These are phyloP conservation scores for Dothidotthia symphoricarpi DNA, from an alignment of 2,329 filamentous ascomycete species.

Conservation along the genomic window DNA sequence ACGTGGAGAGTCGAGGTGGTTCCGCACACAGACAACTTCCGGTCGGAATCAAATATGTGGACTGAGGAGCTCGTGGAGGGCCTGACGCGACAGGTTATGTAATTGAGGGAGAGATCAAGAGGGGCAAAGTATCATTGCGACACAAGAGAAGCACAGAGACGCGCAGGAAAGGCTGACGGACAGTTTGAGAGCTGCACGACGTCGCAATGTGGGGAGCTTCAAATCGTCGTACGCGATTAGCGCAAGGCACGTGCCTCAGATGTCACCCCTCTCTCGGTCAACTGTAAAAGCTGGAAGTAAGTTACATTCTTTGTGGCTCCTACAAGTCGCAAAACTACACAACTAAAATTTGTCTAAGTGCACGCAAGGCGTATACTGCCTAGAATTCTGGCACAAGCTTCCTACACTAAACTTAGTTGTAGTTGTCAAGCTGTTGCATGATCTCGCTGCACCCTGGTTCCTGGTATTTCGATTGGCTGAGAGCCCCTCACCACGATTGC, in stretches of 20 bases:
- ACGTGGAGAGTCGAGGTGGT: constrained; percentile 8
- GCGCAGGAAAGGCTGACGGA: constrained; percentile 5
- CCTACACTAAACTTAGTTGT: too few species aligned
- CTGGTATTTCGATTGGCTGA: too few species aligned
- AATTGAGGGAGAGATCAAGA: constrained; percentile 1
- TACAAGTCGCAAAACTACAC: too few species aligned
- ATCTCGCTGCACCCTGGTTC: too few species aligned
- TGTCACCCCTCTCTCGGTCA: background rate
- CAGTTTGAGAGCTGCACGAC: constrained; percentile 14
- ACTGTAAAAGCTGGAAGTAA: too few species aligned
- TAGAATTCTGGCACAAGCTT: too few species aligned
- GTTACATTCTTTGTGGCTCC: too few species aligned
- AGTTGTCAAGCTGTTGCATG: too few species aligned
- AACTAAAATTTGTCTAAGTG: too few species aligned
- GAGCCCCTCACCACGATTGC: too few species aligned
- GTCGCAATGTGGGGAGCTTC: constrained; percentile 34
- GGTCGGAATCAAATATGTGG: constrained; percentile 11
- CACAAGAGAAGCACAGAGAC: constrained; percentile 1
- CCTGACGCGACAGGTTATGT: background rate
- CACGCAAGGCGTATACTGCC: too few species aligned
- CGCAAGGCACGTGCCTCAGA: constrained; percentile 19
- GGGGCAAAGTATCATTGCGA: constrained; percentile 12
- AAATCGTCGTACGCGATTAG: constrained; percentile 23
- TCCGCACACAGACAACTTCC: constrained; percentile 11
- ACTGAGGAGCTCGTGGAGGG: constrained; percentile 2